Base-by-base conservation (phyloP, 2,329 filamentous ascomycete species). In the Domatiomyces globalis region DNA sequence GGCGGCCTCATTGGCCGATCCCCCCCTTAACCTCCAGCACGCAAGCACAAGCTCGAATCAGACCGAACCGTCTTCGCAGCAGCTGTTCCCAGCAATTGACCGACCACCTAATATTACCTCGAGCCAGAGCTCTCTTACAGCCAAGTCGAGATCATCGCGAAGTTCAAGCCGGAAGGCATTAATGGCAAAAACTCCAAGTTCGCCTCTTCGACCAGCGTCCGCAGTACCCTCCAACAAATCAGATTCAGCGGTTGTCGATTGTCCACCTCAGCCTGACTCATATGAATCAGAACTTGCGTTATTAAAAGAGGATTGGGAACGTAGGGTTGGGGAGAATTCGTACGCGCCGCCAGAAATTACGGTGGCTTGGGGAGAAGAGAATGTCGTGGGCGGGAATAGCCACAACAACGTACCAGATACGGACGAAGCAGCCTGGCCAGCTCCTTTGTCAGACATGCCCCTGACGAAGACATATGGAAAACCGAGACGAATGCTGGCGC, bases 271-370 rank as follows among this genome's bases (percentile, higher is more conserved):
- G 12, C 33, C 33, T 15, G 15, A 39, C 15, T 39, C 33, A 39
- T 39, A 39, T 10, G 33, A 39, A 39, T 39, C 12, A 15, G 33
- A 39, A 39, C 33, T 39, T 15, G 33, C 10, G 10, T 39, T 10
- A 39, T 39, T 39, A 15, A 39, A 54, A 9, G 52, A 56, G 39
- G 48, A 47, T 36, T 56, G 52, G 54, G 54, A 56, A 45, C 51
- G 44, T 5, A 50, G 12, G 15, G 46, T 46, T 18, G 36, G 43
- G 22, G 44, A 20, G 36, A 51, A 56, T 44, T 49, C 25, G 39
- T 56, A 56, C 25, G 46, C 43, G 9, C 54, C 54, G n/a, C 25
- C 48, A 9, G 48, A 51, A 8, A 53, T 53, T 33, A 9, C 48
- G 43, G 52, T 9, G 20, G 42, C 50, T 19, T 56, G 54, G 54